Base-by-base conservation (phyloP, 805 yeast genomes). In the Lachancea fermentati region DNA sequence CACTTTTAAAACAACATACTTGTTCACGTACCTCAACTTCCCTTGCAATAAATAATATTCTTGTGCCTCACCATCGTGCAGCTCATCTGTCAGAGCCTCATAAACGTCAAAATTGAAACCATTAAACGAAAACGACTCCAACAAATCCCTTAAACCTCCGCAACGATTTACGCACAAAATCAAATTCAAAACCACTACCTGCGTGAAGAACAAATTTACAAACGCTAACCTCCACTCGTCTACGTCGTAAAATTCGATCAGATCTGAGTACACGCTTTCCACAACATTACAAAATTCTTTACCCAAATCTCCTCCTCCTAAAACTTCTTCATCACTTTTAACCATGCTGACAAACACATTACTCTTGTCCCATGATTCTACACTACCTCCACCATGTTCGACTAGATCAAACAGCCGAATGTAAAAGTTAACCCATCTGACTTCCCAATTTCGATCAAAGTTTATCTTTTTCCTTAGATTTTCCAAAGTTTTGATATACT, bases 381-480 rank as follows among this genome's bases (percentile, higher is more conserved):
- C 24, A 5, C 26, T 26, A 11, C 28, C 14, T 13, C 16, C 12
- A 16, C 9, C 16, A 6, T 24, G 12, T 22, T 42, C 49, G 14
- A 50, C 43, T 19, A 50, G 26, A 30, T 48, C 49, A 34, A 46
- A 41, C 17, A 50, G 32, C 17, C 49, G 45, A 29, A 50, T 41
- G 26, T 50, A 50, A 37, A 50, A 50, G 19, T 50, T 50, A 13
- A 46, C 50, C 51, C 51, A 48, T 29, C 44, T 47, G 8, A 50
- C 46, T 32, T 50, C 54, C 54, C 54, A 50, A 19, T 50, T 50
- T 28, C 46, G 47, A n/a, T 50, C 54, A 26, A 50, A 44, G 36
- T 50, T 48, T 15, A 50, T 45, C 37, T 50, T 50, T 17, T 50
- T 50, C 37, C 54, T 40, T 12, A 50, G 36, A 18, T 35, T 34